phyloP scores from a whole-genome alignment of 768 basidiomycete species.

The Hydnomerulius pinastri region DNA sequence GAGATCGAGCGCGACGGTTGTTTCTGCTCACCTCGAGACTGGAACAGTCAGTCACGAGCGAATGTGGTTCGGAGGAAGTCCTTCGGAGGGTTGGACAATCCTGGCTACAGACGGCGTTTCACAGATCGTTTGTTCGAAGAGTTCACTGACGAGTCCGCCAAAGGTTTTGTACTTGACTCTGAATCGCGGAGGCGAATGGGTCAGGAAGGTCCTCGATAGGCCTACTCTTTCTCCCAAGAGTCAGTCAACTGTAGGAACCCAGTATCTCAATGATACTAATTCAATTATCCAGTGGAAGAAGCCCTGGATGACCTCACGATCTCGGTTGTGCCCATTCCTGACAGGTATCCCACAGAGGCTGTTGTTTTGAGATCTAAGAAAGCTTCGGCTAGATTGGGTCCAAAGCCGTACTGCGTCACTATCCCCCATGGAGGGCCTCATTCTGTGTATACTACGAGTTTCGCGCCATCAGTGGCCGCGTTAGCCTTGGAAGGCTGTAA shows the following conservation, averaged over 20 bases:
- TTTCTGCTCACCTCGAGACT: constrained; percentile 41
- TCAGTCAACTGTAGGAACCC: constrained; percentile 30
- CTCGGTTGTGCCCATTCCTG: constrained; percentile 50
- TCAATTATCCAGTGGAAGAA: constrained; percentile 35
- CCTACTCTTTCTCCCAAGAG: constrained; percentile 39
- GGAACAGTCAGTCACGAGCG: constrained; percentile 38
- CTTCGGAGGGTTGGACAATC: constrained; percentile 48
- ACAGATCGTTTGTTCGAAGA: constrained; percentile 47
- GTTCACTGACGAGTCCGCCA: constrained; percentile 43
- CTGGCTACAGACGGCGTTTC: constrained; percentile 44
- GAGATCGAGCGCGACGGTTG: constrained; percentile 50
- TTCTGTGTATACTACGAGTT: constrained; percentile 44
- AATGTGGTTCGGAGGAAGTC: not conserved
- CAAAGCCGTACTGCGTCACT: constrained; percentile 46
- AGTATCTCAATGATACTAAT: constrained; percentile 1
- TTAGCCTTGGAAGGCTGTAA: constrained; percentile 60
- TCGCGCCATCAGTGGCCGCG: constrained; percentile 40
- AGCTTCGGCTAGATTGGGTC: constrained; percentile 8
- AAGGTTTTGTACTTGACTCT: constrained; percentile 50
- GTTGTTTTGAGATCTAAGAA: constrained; percentile 42
- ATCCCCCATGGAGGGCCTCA: constrained; percentile 65
- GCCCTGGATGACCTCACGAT: constrained; percentile 41
- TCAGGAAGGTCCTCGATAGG: constrained; percentile 45
- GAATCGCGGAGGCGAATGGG: constrained; percentile 18
- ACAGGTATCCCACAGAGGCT: constrained; percentile 49